Conservation (phyloP, 2,329 filamentous ascomycete genomes). For the Colletotrichum endophyticum region DNA sequence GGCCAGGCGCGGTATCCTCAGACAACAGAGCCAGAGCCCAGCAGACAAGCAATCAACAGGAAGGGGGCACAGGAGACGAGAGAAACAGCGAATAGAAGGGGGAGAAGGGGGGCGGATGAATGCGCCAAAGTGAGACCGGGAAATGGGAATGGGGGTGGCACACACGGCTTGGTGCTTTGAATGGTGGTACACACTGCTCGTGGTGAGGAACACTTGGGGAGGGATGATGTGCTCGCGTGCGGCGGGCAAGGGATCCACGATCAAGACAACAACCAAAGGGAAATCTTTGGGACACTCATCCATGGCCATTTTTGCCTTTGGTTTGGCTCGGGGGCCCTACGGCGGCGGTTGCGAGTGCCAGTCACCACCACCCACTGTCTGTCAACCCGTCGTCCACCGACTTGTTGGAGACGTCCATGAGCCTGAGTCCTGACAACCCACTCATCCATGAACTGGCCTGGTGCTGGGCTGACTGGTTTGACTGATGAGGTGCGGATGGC, state of each 20-base stretch:
- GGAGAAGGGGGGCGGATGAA: slow-evolving; percentile 10
- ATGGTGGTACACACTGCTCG: neutral
- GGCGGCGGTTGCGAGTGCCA: neutral
- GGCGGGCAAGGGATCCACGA: slow-evolving; percentile 10
- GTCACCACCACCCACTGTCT: neutral
- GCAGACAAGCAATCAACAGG: neutral
- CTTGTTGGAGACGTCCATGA: neutral
- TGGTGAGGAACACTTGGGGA: neutral
- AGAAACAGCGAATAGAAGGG: neutral
- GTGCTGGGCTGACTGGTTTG: neutral
- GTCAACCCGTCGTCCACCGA: neutral
- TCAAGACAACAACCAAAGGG: neutral
- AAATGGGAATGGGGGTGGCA: slow-evolving; percentile 1
- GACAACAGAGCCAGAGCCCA: neutral
- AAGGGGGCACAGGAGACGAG: neutral
- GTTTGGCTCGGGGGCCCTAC: neutral
- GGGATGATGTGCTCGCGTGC: slow-evolving; percentile 21
- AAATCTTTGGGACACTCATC: neutral
- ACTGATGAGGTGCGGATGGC: slow-evolving; percentile 9
- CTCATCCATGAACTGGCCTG: slow-evolving; percentile 5
- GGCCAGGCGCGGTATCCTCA: neutral
- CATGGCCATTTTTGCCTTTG: neutral
- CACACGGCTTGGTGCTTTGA: neutral
- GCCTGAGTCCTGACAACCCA: slow-evolving; percentile 7
- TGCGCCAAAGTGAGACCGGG: slow-evolving; percentile 5